phyloP scores from a whole-genome alignment of 441 rosid genomes.

The Bruguiera hainesii region DNA sequence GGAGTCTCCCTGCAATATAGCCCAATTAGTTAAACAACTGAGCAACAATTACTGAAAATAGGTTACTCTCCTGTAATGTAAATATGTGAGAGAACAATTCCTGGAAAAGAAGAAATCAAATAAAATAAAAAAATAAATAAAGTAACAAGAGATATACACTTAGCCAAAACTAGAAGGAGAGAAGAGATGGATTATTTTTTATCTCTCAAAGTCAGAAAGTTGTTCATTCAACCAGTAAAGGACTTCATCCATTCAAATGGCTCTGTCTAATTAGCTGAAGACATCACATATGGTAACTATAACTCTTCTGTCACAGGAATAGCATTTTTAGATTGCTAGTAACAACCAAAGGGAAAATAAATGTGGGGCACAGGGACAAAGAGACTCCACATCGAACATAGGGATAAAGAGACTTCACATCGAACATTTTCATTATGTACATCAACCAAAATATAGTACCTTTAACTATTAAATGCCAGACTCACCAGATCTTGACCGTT shows the following conservation, averaged over 20 bases:
- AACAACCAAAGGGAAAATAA: neutral
- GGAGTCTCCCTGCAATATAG: conserved; percentile 59
- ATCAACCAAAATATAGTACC: neutral
- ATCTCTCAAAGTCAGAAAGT: neutral
- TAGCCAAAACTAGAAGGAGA: neutral
- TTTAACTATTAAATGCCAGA: conserved; percentile 7
- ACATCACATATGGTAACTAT: too few species aligned
- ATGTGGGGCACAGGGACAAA: neutral
- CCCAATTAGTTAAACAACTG: conserved; percentile 21
- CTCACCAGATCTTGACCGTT: conserved; percentile 71
- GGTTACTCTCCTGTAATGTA: too few species aligned
- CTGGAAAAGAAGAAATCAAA: neutral
- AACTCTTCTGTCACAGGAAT: too few species aligned
- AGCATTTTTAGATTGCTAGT: too few species aligned
- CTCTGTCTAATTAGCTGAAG: neutral
- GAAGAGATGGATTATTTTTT: neutral
- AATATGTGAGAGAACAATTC: too few species aligned
- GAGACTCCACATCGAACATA: neutral
- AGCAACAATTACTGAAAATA: neutral
- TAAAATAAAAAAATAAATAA: neutral
- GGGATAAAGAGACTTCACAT: neutral
- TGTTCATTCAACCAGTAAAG: neutral
- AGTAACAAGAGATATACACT: neutral
- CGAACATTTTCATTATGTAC: neutral
- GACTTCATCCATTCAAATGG: neutral